phyloP scores from a whole-genome alignment of 108 stramenopile species.

The Epithemia pelagica region DNA sequence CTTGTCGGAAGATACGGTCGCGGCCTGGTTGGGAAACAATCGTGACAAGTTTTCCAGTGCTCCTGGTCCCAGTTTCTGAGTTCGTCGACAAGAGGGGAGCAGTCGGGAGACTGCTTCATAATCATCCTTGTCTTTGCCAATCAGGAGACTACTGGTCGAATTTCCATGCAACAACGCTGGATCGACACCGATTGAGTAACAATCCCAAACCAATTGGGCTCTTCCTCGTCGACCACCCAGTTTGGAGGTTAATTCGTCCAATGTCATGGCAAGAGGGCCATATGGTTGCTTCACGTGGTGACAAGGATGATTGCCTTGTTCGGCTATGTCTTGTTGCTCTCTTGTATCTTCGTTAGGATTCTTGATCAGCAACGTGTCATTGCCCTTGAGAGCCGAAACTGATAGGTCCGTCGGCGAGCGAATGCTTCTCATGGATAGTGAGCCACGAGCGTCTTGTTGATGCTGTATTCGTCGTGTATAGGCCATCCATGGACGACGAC shows the following conservation, averaged over 20 bases:
- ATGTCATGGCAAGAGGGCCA: constrained; percentile 45
- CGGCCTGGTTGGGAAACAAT: constrained; percentile 47
- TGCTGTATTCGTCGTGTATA: no score
- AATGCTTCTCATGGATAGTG: no score
- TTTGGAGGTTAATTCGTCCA: constrained; percentile 43
- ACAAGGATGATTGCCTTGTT: no score
- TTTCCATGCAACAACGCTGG: constrained; percentile 2
- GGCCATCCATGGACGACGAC: no score
- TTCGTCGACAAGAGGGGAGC: constrained; percentile 46
- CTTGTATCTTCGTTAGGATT: no score
- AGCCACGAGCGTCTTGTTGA: no score
- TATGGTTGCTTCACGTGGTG: no score
- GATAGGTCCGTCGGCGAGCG: no score
- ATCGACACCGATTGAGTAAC: constrained; percentile 51
- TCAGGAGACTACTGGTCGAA: neutral
- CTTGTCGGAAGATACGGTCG: neutral
- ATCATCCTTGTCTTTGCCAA: neutral
- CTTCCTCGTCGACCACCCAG: constrained; percentile 61
- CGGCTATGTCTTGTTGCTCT: no score
- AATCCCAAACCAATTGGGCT: constrained; percentile 64
- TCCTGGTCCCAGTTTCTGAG: constrained; percentile 33
- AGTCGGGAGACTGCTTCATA: constrained; percentile 19
- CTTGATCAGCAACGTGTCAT: no score
- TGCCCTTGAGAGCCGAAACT: no score
- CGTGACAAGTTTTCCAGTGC: constrained; percentile 33